A percentile compares a stretch with the other conserved stretches of the same genome.
Conservation (phyloP, 2,329 filamentous ascomycete genomes). For the Tolypocladium guangdongense region DNA sequence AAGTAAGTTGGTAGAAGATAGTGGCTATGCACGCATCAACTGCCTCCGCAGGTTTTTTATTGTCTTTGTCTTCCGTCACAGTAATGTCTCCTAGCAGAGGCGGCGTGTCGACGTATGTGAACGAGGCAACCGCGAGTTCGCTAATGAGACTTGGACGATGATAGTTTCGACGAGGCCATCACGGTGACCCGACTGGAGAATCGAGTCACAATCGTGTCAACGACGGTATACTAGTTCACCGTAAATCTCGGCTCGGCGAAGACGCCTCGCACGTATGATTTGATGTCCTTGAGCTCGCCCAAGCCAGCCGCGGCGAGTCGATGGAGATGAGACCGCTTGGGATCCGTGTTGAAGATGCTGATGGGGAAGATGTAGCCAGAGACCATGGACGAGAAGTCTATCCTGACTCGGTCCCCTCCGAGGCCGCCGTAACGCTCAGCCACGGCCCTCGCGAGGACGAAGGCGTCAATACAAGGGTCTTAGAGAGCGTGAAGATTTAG, state of each 20-base stretch:
- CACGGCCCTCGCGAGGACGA: constrained; percentile 28
- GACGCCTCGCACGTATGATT: constrained; percentile 32
- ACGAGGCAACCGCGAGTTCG: constrained; percentile 11
- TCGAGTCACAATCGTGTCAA: constrained; percentile 53
- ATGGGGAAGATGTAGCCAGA: constrained; percentile 39
- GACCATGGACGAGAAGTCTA: constrained; percentile 41
- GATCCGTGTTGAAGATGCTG: constrained; percentile 33
- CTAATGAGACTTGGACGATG: constrained; percentile 17
- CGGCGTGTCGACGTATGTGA: constrained; percentile 24
- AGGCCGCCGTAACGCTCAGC: constrained; percentile 35
- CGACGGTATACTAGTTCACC: constrained; percentile 54
- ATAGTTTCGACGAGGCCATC: constrained; percentile 19
- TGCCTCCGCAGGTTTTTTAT: constrained; percentile 24
- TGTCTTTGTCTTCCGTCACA: constrained; percentile 5
- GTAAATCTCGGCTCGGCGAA: constrained; percentile 20
- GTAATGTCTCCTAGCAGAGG: constrained; percentile 11
- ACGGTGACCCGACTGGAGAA: constrained; percentile 44
- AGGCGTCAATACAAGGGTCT: too few species aligned
- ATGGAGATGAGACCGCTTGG: constrained; percentile 19
- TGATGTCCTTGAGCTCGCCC: constrained; percentile 23
- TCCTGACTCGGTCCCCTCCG: constrained; percentile 22
- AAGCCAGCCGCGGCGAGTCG: constrained; percentile 17
- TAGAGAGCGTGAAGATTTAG: too few species aligned
- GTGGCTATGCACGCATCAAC: constrained; percentile 34
- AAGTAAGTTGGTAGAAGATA: constrained; percentile 24